Conservation (phyloP, 2,329 filamentous ascomycete genomes). For the Tolypocladium album region DNA sequence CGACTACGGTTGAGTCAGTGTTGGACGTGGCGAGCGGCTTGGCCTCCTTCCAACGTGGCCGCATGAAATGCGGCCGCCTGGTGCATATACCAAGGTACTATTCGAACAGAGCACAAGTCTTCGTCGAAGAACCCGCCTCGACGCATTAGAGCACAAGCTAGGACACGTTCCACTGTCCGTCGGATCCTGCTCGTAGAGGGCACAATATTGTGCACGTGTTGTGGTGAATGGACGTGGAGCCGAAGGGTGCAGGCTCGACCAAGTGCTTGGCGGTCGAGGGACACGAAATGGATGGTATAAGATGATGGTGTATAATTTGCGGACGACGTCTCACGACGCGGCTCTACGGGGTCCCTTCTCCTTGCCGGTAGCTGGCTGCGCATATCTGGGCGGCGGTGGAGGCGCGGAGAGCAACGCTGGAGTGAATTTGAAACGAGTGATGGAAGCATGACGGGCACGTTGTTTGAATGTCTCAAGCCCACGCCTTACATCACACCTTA, state of each 20-base stretch:
- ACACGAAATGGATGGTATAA: neutral
- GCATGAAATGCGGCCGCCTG: constrained; percentile 1
- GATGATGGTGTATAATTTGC: neutral
- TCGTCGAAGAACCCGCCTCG: neutral
- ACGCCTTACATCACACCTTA: neutral
- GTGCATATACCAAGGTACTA: neutral
- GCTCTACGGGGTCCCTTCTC: no score
- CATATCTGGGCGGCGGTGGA: neutral
- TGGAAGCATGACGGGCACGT: neutral
- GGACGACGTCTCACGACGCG: neutral
- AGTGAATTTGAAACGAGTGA: neutral
- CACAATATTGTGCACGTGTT: neutral
- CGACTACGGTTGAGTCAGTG: neutral
- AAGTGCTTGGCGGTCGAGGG: neutral
- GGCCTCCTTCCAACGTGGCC: neutral
- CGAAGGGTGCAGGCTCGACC: neutral
- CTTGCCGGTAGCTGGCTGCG: neutral
- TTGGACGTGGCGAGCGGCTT: neutral
- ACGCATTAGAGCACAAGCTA: neutral
- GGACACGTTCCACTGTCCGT: neutral
- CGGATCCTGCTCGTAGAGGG: neutral
- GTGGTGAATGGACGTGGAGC: neutral
- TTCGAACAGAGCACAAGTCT: neutral
- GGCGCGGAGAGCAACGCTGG: neutral
- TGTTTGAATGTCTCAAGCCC: neutral